Conservation (phyloP, 78 protist species). For the Chrysochromulina parva region DNA sequence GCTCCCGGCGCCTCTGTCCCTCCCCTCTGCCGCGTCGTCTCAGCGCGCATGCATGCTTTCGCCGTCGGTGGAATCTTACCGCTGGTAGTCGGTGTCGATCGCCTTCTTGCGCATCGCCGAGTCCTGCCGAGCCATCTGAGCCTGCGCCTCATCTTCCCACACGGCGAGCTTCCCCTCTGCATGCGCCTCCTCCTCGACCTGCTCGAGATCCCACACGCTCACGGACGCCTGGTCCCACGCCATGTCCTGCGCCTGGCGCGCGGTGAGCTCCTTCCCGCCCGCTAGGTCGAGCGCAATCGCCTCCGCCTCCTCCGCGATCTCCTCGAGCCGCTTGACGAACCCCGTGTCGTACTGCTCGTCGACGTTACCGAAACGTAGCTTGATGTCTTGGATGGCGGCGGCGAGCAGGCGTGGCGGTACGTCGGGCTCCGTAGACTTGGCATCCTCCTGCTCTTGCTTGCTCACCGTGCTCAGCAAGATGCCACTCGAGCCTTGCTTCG, state of each 20-base stretch:
- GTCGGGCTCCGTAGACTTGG: neutral
- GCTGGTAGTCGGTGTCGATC: no score
- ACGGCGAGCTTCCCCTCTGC: neutral
- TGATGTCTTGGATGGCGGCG: neutral
- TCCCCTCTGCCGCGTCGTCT: no score
- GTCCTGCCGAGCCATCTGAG: neutral
- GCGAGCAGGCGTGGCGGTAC: neutral
- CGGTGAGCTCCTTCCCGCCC: neutral
- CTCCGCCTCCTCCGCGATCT: slow-evolving; percentile 1
- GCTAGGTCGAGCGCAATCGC: neutral
- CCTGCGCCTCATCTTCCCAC: slow-evolving; percentile 21
- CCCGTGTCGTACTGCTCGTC: slow-evolving; percentile 7
- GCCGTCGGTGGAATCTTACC: no score
- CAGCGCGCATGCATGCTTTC: no score
- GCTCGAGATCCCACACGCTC: slow-evolving; percentile 12
- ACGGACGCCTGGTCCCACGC: slow-evolving; percentile 5
- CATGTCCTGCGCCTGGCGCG: slow-evolving; percentile 5
- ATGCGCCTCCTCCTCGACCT: neutral
- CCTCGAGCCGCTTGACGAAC: neutral
- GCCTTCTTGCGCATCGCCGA: no score
- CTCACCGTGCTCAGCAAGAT: neutral
- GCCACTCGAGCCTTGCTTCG: neutral
- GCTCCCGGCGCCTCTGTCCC: no score
- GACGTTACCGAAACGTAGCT: neutral
- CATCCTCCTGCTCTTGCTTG: neutral